These are phyloP conservation scores for Fraxinus velutina DNA, from an alignment of 305 asterid species.

Conservation along the genomic window DNA sequence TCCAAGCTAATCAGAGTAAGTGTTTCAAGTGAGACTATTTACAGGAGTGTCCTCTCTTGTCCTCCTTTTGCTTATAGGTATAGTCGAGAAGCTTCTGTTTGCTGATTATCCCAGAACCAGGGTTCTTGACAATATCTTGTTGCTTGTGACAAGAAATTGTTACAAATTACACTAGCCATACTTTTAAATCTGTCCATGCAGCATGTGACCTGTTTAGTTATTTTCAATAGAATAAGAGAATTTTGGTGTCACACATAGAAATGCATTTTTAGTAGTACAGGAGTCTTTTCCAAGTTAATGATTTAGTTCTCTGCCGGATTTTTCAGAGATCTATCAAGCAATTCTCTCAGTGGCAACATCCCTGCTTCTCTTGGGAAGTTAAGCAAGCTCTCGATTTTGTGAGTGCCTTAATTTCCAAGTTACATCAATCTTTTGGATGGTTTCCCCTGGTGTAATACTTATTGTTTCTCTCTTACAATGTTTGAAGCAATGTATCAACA, in stretches of 20 bases:
- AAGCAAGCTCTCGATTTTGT: constrained; percentile 68
- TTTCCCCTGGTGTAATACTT: constrained; percentile 24
- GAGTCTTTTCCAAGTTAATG: constrained; percentile 17
- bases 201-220: background rate
- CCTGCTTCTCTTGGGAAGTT: constrained; percentile 88
- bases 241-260: constrained; percentile 9
- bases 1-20: background rate
- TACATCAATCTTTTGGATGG: constrained; percentile 2
- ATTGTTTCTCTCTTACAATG: constrained; percentile 30
- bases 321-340: constrained; percentile 94
- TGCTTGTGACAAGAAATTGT: constrained; percentile 19
- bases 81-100: constrained; percentile 5
- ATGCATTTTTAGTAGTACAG: constrained; percentile 18
- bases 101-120: constrained; percentile 12
- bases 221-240: constrained; percentile 13
- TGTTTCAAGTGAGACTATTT: background rate
- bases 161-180: constrained; percentile 3
- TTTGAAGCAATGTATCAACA: constrained; percentile 80
- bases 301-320: constrained; percentile 22
- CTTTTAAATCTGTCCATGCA: constrained; percentile 9
- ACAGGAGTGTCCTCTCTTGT: background rate
- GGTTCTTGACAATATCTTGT: constrained; percentile 16
- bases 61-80: background rate
- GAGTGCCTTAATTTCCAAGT: constrained; percentile 40
- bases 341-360: constrained; percentile 88